These are phyloP conservation scores for Aspergillus novoparasiticus DNA, from an alignment of 2,329 filamentous ascomycete species.

Conservation along the genomic window DNA sequence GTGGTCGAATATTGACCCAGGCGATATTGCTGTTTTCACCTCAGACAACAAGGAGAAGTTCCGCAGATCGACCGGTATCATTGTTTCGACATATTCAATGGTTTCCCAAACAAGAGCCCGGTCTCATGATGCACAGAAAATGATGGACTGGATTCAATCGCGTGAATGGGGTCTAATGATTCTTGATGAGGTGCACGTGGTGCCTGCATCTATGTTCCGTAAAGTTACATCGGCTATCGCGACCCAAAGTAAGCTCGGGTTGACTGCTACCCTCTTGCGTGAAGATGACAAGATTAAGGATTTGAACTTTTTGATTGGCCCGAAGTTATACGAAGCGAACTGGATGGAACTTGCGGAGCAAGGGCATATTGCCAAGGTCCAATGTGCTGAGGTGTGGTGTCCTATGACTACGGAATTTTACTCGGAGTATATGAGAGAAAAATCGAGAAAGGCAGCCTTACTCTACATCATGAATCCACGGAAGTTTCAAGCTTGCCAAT, in stretches of 20 bases:
- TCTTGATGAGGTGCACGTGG: slow-evolving; percentile 95
- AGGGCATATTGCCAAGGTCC: slow-evolving; percentile 93
- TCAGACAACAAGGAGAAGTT: slow-evolving; percentile 89
- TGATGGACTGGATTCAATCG: slow-evolving; percentile 89
- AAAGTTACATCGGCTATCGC: slow-evolving; percentile 92
- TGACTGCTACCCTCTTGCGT: slow-evolving; percentile 90
- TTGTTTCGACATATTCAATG: slow-evolving; percentile 98
- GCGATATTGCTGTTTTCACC: slow-evolving; percentile 93
- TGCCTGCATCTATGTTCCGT: slow-evolving; percentile 93
- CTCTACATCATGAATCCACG: slow-evolving; percentile 97
- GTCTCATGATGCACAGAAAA: slow-evolving; percentile 91
- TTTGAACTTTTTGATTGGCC: slow-evolving; percentile 94
- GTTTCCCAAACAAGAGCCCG: slow-evolving; percentile 87
- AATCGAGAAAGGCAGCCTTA: slow-evolving; percentile 66
- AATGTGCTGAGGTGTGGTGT: slow-evolving; percentile 99
- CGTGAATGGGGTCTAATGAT: slow-evolving; percentile 98
- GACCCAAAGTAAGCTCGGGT: slow-evolving; percentile 89
- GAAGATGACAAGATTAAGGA: slow-evolving; percentile 99
- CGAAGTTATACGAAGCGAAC: slow-evolving; percentile 96
- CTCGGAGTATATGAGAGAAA: slow-evolving; percentile 80
- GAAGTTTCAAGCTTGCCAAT: slow-evolving; percentile 97
- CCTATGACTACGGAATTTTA: slow-evolving; percentile 99
- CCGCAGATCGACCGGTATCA: slow-evolving; percentile 86
- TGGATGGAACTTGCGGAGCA: slow-evolving; percentile 99
- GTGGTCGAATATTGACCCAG: slow-evolving; percentile 97